A percentile compares a stretch with the other conserved stretches of the same genome.
phyloP scores from a whole-genome alignment of 2,329 filamentous ascomycete species.

The Rutstroemia sp. region DNA sequence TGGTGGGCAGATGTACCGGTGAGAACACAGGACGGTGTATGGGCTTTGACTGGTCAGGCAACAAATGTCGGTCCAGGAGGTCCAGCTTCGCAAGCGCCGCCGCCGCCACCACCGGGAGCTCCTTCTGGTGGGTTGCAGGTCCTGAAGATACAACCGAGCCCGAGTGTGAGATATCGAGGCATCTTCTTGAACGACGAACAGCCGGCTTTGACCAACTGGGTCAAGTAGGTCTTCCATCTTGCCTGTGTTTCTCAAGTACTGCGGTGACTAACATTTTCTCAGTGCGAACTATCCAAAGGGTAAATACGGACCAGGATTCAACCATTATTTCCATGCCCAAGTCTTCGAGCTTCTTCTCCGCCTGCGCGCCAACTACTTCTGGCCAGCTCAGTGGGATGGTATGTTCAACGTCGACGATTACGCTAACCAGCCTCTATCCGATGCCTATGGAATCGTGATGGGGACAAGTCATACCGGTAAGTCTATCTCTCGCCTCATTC shows the following conservation, averaged over 20 bases:
- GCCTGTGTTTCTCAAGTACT: neutral
- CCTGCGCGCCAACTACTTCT: constrained; percentile 65
- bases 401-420: constrained; percentile 69
- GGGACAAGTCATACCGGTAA: constrained; percentile 56
- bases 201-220: constrained; percentile 57
- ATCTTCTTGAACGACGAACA: constrained; percentile 56
- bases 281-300: constrained; percentile 38
- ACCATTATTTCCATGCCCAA: constrained; percentile 57
- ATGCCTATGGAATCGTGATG: constrained; percentile 68
- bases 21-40: constrained; percentile 37
- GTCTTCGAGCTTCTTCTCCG: constrained; percentile 67
- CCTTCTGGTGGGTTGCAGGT: constrained; percentile 23
- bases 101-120: neutral
- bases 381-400: constrained; percentile 64
- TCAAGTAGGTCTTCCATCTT: constrained; percentile 29
- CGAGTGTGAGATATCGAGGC: constrained; percentile 49
- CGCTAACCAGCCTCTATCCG: constrained; percentile 58
- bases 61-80: neutral
- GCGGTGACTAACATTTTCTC: neutral
- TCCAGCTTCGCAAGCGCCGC: neutral
- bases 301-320: constrained; percentile 38
- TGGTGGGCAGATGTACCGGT: constrained; percentile 49
- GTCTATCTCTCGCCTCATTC: neutral
- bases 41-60: constrained; percentile 31
- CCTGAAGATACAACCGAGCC: constrained; percentile 39